These are phyloP conservation scores for Tanacetum coccineum DNA, from an alignment of 129 eudicot genomes.

Conservation along the genomic window DNA sequence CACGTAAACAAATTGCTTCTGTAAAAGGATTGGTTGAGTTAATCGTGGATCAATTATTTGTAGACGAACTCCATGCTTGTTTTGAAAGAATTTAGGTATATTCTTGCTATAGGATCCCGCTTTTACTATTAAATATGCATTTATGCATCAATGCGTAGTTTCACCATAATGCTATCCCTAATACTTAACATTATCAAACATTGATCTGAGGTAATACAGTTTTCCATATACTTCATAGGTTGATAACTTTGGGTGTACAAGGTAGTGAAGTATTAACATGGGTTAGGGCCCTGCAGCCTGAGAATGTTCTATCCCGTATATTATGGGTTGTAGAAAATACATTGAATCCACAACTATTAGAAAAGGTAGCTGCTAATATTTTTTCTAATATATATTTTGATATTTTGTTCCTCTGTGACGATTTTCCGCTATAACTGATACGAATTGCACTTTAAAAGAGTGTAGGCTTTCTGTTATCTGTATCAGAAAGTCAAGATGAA, in stretches of 20 bases:
- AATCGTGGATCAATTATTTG: conserved; percentile 68
- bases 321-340: conserved; percentile 91
- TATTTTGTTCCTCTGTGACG: neutral
- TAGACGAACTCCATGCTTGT: conserved; percentile 79
- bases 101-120: neutral
- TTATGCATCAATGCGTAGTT: neutral
- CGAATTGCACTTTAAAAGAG: conserved; percentile 37
- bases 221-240: conserved; percentile 38
- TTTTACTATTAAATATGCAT: neutral
- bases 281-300: conserved; percentile 69
- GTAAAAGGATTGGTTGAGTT: conserved; percentile 56
- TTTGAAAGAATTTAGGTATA: conserved; percentile 83
- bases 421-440: conserved; percentile 9
- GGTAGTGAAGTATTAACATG: conserved; percentile 55
- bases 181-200: conserved; percentile 1
- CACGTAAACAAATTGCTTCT: conserved; percentile 45
- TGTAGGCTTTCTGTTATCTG: conserved; percentile 62
- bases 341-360: conserved; percentile 70
- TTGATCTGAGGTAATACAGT: conserved; percentile 3
- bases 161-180: neutral
- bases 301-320: conserved; percentile 57
- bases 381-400: neutral
- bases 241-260: conserved; percentile 77
- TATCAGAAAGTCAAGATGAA: conserved; percentile 63
- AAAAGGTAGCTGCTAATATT: conserved; percentile 47